These are phyloP conservation scores for Suillus lakei DNA, from an alignment of 768 basidiomycete species.

Conservation along the genomic window DNA sequence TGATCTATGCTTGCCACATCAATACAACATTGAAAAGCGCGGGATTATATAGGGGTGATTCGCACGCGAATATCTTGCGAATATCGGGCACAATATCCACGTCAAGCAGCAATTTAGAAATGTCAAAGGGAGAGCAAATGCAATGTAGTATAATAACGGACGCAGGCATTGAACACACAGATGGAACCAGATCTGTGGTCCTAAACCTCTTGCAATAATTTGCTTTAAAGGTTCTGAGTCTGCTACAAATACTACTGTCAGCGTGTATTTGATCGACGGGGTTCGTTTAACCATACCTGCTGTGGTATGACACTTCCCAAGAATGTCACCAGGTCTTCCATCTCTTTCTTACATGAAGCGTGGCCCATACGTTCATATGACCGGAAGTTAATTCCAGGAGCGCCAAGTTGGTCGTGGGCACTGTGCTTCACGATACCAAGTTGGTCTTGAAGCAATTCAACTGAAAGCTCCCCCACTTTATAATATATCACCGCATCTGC, in stretches of 20 bases:
- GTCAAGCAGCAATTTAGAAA: conserved; percentile 3
- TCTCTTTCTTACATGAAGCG: conserved; percentile 17
- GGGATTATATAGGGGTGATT: not conserved
- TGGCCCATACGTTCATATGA: conserved; percentile 18
- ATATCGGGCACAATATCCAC: conserved; percentile 4
- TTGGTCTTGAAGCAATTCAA: conserved; percentile 22
- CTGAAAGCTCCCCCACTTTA: conserved; percentile 15
- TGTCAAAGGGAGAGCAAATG: not conserved
- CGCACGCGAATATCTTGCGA: not conserved
- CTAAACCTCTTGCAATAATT: no score
- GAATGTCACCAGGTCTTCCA: conserved; percentile 22
- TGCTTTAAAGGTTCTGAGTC: not conserved
- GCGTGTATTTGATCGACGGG: not conserved
- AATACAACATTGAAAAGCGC: not conserved
- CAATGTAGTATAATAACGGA: not conserved
- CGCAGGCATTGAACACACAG: not conserved
- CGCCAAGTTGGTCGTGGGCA: not conserved
- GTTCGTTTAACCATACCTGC: not conserved
- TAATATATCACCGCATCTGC: conserved; percentile 20
- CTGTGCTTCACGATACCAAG: conserved; percentile 12
- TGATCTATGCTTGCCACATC: not conserved
- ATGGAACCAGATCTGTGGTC: not conserved
- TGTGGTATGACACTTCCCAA: conserved; percentile 21
- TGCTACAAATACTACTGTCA: not conserved
- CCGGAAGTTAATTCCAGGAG: conserved; percentile 1